A percentile compares a stretch with the other conserved stretches of the same genome.
Evolutionary conservation across 345 rosid species (phyloP).

Genomic region (Geranium rotundifolium): DNA sequence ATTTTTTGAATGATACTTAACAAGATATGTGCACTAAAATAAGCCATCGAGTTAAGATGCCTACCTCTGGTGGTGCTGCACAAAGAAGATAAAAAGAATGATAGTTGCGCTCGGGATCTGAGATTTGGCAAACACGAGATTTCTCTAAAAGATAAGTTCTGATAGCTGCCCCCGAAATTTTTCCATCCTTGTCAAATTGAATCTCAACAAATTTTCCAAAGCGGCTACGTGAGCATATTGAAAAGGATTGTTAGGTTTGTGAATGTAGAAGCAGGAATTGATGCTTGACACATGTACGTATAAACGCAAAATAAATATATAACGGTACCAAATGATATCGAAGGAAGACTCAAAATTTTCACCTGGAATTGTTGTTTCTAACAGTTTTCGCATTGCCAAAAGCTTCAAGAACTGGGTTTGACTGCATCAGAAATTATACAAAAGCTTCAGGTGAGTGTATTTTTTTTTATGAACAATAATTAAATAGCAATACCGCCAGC

Average conservation of each 20-base stretch:
- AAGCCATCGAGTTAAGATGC: constrained; percentile 6
- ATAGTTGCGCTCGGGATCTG: constrained; percentile 85
- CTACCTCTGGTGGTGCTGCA: constrained; percentile 76
- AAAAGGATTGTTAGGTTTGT: not conserved
- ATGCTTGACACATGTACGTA: not conserved
- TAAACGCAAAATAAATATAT: not conserved
- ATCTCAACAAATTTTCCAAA: constrained; percentile 94
- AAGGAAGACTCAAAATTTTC: not conserved
- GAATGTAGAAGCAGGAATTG: not conserved
- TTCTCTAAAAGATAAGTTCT: constrained; percentile 90
- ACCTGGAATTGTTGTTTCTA: not conserved
- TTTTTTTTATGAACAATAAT: too few species aligned
- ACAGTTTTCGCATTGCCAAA: not conserved
- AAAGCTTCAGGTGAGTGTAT: not conserved
- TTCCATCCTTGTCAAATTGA: constrained; percentile 65
- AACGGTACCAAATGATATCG: too few species aligned
- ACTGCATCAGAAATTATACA: not conserved
- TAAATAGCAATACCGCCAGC: too few species aligned
- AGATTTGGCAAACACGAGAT: constrained; percentile 95
- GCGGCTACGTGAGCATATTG: constrained; percentile 36
- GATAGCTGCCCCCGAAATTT: constrained; percentile 91
- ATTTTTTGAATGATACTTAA: not conserved
- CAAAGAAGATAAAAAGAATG: constrained; percentile 91
- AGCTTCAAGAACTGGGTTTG: not conserved
- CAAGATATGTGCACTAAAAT: constrained; percentile 5